These are phyloP conservation scores for Tranzscheliella williamsii DNA, from an alignment of 1,284 basidiomycete species.

Conservation along the genomic window DNA sequence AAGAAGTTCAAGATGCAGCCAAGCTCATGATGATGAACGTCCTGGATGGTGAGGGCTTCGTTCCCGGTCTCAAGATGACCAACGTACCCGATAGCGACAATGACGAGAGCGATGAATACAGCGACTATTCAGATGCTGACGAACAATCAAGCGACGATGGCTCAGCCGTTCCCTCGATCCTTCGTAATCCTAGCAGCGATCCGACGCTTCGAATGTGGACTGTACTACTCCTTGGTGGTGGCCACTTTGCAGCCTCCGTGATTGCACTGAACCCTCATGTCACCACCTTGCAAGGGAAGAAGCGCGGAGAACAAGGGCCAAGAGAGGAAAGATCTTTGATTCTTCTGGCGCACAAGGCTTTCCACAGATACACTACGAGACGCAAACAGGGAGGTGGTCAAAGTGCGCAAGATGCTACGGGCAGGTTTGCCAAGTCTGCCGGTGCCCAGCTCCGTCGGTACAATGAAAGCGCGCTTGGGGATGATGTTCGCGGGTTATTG, in stretches of 20 bases:
- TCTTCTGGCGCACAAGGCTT: conserved; percentile 89
- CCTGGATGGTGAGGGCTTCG: conserved; percentile 46
- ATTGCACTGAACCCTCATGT: conserved; percentile 66
- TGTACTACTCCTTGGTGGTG: conserved; percentile 92
- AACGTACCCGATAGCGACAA: conserved; percentile 18
- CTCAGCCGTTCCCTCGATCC: conserved; percentile 13
- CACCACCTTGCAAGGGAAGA: conserved; percentile 21
- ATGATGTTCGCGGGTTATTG: conserved; percentile 67
- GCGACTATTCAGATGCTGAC: conserved; percentile 7
- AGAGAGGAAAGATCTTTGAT: conserved; percentile 64
- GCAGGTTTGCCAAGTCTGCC: conserved; percentile 89
- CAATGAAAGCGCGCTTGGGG: conserved; percentile 87
- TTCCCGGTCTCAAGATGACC: conserved; percentile 23
- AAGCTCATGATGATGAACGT: conserved; percentile 46
- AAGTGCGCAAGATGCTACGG: conserved; percentile 82
- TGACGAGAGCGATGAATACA: conserved; percentile 16
- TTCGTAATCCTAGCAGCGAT: conserved; percentile 19
- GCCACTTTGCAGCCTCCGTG: conserved; percentile 93
- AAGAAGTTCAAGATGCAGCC: conserved; percentile 48
- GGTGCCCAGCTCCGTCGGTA: conserved; percentile 92
- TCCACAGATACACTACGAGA: conserved; percentile 97
- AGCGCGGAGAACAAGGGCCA: conserved; percentile 8
- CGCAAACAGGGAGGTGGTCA: conserved; percentile 97
- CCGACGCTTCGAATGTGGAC: conserved; percentile 74
- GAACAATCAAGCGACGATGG: conserved; percentile 12